These are phyloP conservation scores for Tolypocladium endophyticum DNA, from an alignment of 2,329 filamentous ascomycete species.

Conservation along the genomic window DNA sequence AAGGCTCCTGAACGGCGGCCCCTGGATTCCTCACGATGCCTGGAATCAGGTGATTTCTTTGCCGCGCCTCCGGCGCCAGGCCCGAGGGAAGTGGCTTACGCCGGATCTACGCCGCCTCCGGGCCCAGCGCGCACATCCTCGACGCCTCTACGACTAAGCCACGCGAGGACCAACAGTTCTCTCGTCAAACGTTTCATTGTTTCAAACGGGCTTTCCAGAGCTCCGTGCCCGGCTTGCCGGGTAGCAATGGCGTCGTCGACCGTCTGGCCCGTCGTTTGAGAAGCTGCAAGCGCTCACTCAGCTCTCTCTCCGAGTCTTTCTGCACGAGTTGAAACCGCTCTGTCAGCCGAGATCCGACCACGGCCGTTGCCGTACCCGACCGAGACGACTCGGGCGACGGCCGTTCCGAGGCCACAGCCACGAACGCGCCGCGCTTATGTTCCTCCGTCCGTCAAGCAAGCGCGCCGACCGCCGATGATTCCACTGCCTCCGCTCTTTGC, in stretches of 20 bases:
- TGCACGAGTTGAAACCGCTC: neutral
- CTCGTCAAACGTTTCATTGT: neutral
- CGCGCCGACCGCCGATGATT: neutral
- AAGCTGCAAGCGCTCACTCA: neutral
- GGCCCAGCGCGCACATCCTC: neutral
- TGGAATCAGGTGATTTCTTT: neutral
- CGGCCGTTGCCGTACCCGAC: neutral
- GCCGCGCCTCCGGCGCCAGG: neutral
- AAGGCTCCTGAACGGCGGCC: neutral
- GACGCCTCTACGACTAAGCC: neutral
- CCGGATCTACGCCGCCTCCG: neutral
- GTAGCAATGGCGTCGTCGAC: neutral
- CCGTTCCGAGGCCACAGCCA: neutral
- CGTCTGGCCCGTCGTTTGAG: neutral
- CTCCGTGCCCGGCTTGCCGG: neutral
- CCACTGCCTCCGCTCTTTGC: neutral
- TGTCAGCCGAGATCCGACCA: neutral
- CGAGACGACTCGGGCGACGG: neutral
- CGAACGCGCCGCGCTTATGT: neutral
- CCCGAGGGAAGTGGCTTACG: neutral
- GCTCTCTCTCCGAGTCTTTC: neutral
- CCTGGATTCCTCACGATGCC: neutral
- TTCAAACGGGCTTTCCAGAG: neutral
- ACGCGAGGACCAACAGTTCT: neutral
- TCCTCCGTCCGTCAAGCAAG: neutral